Evolutionary conservation across 1,284 basidiomycete genomes (phyloP), one percentile per base, ranked within the genome.

Genomic region (Naganishia cerealis): DNA sequence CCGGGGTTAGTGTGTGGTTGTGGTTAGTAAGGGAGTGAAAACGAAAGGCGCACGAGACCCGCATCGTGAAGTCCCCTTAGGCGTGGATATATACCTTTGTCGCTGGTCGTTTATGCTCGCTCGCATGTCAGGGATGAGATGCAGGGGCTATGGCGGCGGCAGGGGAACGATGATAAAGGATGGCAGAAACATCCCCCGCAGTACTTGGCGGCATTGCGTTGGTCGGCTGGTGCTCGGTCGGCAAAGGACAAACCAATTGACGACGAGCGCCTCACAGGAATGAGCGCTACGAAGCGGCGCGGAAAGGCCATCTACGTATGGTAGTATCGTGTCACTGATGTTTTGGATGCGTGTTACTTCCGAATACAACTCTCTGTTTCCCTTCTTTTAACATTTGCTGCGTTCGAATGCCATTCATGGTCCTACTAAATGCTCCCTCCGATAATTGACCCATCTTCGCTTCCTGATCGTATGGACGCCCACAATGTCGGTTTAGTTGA

Each of bases 131-230:
- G 61, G 61, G 61, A 42, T 53, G 29, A 36, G n/a, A 63, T 36
- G 42, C 36, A 38, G 61, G 50, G 53, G 38, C 15, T 0, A n/a
- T 40, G 2, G 2, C 48, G 9, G 12, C 16, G 29, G 50, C 24
- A 33, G 48, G n/a, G n/a, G 61, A 26, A 16, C n/a, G 6, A n/a
- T 53, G 24, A 33, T 33, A 63, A 63, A 63, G 52, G 61, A 63
- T 38, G 18, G 5, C 29, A n/a, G 39, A 53, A 62, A n/a, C 26
- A 8, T 7, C 1, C 33, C 56, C 7, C 4, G 46, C 8, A 24
- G 46, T 21, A 38, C 12, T 52, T 50, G 15, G 36, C 59, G n/a
- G 46, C 21, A 24, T 50, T 24, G n/a, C 24, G 46, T 50, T 13
- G n/a, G 15, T 24, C n/a, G 10, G 24, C 7, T 42, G 40, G 46